Evolutionary conservation across 176 grass and related monocot species (phyloP).

Genomic region (Poa pratensis): DNA sequence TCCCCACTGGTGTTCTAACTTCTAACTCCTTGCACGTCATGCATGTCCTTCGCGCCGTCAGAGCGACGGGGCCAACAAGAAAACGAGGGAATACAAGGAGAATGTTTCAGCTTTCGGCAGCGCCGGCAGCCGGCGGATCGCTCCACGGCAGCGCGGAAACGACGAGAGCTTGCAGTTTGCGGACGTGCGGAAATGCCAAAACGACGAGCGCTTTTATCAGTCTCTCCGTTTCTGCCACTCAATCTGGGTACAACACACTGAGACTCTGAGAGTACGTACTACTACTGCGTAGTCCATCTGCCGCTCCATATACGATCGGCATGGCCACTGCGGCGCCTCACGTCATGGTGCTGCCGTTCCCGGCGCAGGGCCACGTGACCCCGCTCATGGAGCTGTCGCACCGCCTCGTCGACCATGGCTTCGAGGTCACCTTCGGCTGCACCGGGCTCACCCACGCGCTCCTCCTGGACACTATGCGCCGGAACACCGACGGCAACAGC

Average conservation of each 20-base stretch:
- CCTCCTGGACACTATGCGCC: slow-evolving; percentile 17
- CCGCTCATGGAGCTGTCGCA: slow-evolving; percentile 81
- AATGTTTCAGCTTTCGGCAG: not conserved
- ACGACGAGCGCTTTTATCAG: not conserved
- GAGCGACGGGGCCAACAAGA: not conserved
- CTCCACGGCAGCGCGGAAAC: not conserved
- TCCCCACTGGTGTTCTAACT: too few relatives aligned
- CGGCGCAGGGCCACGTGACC: slow-evolving; percentile 88
- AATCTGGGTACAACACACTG: not conserved
- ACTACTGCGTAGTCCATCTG: not conserved
- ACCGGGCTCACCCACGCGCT: slow-evolving; percentile 58
- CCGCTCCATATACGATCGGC: not conserved
- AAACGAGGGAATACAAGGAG: not conserved
- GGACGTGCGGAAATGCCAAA: not conserved
- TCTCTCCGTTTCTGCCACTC: not conserved
- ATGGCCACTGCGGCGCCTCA: slow-evolving; percentile 28
- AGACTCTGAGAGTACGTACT: not conserved
- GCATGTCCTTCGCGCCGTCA: not conserved
- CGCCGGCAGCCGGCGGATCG: slow-evolving; percentile 23
- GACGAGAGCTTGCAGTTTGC: not conserved
- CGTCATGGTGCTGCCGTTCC: slow-evolving; percentile 71
- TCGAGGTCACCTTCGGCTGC: slow-evolving; percentile 76
- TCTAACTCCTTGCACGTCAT: not conserved
- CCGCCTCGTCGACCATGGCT: slow-evolving; percentile 59
- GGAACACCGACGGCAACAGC: not conserved